Evolutionary conservation across 2,329 filamentous ascomycete species (phyloP).

Genomic region (Trichoderma simmonsii): DNA sequence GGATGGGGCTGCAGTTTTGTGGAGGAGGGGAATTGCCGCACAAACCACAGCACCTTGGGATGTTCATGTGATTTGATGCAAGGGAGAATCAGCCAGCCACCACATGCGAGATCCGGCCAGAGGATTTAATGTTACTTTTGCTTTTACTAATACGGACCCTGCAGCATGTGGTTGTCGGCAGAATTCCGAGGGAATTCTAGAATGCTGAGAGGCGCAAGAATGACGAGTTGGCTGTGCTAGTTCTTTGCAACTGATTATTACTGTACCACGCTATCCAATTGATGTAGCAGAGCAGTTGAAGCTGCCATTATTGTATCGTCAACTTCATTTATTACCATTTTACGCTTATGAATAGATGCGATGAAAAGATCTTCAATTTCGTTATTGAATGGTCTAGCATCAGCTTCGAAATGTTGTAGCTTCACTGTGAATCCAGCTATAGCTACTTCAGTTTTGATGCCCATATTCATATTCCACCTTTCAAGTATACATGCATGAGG

Average conservation of each 20-base stretch:
- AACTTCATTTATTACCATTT: neutral
- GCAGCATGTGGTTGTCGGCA: neutral
- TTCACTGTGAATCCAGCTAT: neutral
- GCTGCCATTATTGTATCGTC: neutral
- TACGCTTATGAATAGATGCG: neutral
- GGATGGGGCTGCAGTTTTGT: neutral
- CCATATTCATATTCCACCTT: neutral
- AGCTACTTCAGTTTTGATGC: neutral
- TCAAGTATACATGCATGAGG: neutral
- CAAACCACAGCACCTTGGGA: neutral
- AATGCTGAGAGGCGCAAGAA: neutral
- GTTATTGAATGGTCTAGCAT: neutral
- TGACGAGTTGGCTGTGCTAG: neutral
- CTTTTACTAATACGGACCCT: neutral
- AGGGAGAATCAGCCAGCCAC: neutral
- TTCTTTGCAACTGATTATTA: neutral
- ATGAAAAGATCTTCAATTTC: no score
- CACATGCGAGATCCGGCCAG: neutral
- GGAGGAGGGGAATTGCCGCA: neutral
- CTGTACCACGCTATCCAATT: neutral
- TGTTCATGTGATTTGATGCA: neutral
- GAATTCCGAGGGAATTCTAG: neutral
- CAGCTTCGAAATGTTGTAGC: neutral
- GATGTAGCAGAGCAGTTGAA: neutral
- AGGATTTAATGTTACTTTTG: neutral